Evolutionary conservation across 1,139 yeast genomes (phyloP).

Genomic region (Candida neerlandica): DNA sequence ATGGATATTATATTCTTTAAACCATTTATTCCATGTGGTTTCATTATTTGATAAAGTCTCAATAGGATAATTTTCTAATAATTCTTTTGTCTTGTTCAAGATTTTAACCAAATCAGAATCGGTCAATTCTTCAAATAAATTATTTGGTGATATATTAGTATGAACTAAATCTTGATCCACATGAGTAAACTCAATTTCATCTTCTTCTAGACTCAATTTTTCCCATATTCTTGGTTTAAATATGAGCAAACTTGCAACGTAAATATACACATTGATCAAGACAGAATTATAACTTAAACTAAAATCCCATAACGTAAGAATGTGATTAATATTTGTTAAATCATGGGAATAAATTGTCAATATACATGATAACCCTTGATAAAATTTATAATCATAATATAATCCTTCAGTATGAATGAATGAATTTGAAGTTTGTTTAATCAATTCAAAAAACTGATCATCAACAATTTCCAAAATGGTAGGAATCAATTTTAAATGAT

Average conservation of each 20-base stretch:
- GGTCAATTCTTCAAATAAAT: conserved; percentile 29
- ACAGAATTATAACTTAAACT: conserved; percentile 52
- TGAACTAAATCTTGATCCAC: conserved; percentile 51
- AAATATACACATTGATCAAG: conserved; percentile 53
- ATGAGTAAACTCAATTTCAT: conserved; percentile 18
- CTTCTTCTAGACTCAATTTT: conserved; percentile 20
- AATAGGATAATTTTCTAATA: conserved; percentile 33
- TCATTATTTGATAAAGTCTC: conserved; percentile 25
- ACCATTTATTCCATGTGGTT: conserved; percentile 39
- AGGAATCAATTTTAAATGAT: conserved; percentile 68
- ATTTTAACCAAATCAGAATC: conserved; percentile 40
- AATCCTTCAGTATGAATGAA: conserved; percentile 29
- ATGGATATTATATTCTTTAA: conserved; percentile 29
- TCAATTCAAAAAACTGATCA: conserved; percentile 47
- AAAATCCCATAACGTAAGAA: conserved; percentile 65
- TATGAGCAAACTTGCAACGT: conserved; percentile 51
- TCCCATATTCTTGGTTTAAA: conserved; percentile 44
- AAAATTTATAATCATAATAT: conserved; percentile 49
- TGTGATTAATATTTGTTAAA: conserved; percentile 48
- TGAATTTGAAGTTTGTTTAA: conserved; percentile 41
- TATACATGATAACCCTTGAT: conserved; percentile 69
- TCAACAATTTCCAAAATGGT: conserved; percentile 57
- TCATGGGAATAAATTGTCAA: conserved; percentile 84
- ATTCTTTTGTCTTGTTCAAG: conserved; percentile 33
- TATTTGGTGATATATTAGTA: conserved; percentile 37